Conservation (phyloP, 2,329 filamentous ascomycete species). For the Cercospora zeae-maydis region DNA sequence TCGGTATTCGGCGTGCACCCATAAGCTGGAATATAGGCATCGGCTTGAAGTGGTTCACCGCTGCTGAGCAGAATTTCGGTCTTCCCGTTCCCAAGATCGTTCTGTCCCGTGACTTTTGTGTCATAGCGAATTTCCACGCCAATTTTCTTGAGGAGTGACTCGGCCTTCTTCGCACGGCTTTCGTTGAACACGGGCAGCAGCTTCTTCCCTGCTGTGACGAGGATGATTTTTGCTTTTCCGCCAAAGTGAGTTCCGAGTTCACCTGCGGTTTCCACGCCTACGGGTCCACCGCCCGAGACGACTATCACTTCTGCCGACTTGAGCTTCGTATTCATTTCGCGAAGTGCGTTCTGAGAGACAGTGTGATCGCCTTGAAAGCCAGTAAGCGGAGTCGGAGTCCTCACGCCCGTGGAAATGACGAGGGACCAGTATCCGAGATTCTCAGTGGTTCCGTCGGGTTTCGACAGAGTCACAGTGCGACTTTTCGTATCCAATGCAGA, state of each 20-base stretch:
- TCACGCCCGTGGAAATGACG: constrained; percentile 55
- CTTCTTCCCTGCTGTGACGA: constrained; percentile 42
- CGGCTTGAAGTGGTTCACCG: constrained; percentile 47
- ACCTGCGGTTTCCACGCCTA: constrained; percentile 40
- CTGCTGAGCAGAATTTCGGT: constrained; percentile 46
- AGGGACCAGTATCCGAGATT: constrained; percentile 52
- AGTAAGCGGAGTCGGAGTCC: constrained; percentile 44
- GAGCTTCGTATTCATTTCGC: constrained; percentile 32
- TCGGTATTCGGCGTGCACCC: constrained; percentile 53
- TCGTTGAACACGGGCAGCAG: constrained; percentile 44
- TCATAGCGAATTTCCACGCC: constrained; percentile 41
- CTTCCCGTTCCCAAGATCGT: constrained; percentile 38
- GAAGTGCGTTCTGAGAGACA: constrained; percentile 33
- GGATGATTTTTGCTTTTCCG: constrained; percentile 44
- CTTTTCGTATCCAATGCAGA: constrained; percentile 45
- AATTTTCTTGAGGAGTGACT: constrained; percentile 45
- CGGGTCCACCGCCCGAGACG: constrained; percentile 38
- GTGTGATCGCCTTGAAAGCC: constrained; percentile 42
- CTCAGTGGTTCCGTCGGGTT: constrained; percentile 31
- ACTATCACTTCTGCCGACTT: constrained; percentile 38
- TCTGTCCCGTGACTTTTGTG: constrained; percentile 25
- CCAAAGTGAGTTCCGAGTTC: constrained; percentile 38
- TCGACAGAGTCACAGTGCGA: constrained; percentile 46
- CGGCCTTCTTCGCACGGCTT: constrained; percentile 42
- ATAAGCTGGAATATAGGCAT: constrained; percentile 53